phyloP scores from a whole-genome alignment of 164 flowering plant species.

The Macadamia tetraphylla region DNA sequence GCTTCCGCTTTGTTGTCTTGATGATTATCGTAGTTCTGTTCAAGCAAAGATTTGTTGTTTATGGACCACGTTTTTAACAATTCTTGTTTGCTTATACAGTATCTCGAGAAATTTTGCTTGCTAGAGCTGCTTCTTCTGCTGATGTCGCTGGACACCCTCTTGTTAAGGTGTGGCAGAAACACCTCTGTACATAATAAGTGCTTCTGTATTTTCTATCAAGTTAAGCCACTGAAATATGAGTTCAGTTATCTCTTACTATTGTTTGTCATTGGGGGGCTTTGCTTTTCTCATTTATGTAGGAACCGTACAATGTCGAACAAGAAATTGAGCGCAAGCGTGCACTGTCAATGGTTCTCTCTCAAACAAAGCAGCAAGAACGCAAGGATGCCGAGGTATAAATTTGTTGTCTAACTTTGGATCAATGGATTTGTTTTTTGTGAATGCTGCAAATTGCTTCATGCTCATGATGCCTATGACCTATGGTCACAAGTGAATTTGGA shows the following conservation, averaged over 20 bases:
- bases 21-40: neutral
- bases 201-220: too few species aligned
- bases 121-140: constrained; percentile 70
- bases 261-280: neutral
- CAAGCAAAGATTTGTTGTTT: neutral
- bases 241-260: neutral
- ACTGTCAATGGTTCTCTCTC: constrained; percentile 77
- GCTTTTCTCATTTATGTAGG: constrained; percentile 36
- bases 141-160: constrained; percentile 79
- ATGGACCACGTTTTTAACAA: neutral
- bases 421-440: neutral
- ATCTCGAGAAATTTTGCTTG: constrained; percentile 62
- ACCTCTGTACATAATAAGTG: neutral
- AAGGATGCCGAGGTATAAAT: constrained; percentile 77
- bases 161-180: constrained; percentile 52
- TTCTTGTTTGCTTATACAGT: constrained; percentile 32
- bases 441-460: neutral
- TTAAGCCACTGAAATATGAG: neutral
- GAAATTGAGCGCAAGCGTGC: constrained; percentile 94
- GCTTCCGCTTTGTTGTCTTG: neutral
- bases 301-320: constrained; percentile 63
- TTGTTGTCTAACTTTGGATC: neutral
- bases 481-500: neutral
- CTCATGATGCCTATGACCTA: neutral
- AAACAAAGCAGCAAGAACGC: constrained; percentile 85